Evolutionary conservation across 352 stramenopile species (phyloP).

Genomic region (Aphanomyces cochlioides): DNA sequence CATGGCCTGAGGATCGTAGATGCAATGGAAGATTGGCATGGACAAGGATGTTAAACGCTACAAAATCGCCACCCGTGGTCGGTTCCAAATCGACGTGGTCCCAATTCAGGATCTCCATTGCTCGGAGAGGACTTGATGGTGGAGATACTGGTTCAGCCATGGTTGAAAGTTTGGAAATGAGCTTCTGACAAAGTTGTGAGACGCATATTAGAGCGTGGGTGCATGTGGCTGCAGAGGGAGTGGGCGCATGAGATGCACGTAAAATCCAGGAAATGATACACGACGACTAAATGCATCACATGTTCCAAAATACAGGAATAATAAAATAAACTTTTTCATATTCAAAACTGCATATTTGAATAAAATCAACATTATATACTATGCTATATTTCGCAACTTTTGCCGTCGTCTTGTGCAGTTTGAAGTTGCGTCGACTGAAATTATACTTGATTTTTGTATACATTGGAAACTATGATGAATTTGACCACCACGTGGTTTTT

Average conservation of each 20-base stretch:
- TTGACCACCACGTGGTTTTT: too few relatives aligned
- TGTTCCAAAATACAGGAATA: too few relatives aligned
- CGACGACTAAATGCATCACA: neutral
- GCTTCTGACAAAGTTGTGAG: neutral
- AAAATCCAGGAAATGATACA: neutral
- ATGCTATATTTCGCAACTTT: too few relatives aligned
- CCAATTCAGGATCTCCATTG: constrained; percentile 1
- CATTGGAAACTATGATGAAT: too few relatives aligned
- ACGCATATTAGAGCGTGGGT: too few relatives aligned
- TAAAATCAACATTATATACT: too few relatives aligned
- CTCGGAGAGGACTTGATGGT: neutral
- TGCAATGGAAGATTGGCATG: neutral
- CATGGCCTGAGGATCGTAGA: neutral
- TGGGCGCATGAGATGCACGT: neutral
- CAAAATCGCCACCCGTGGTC: neutral
- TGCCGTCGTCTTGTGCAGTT: too few relatives aligned
- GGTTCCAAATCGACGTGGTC: neutral
- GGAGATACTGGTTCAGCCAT: neutral
- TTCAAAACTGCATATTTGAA: too few relatives aligned
- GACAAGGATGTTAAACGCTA: constrained; percentile 18
- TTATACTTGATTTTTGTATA: neutral
- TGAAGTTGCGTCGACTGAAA: neutral
- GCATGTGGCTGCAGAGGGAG: too few relatives aligned
- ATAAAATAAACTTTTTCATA: too few relatives aligned
- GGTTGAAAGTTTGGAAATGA: neutral